Base-by-base conservation (phyloP, 768 basidiomycete species). In the Leccinum imitatum region DNA sequence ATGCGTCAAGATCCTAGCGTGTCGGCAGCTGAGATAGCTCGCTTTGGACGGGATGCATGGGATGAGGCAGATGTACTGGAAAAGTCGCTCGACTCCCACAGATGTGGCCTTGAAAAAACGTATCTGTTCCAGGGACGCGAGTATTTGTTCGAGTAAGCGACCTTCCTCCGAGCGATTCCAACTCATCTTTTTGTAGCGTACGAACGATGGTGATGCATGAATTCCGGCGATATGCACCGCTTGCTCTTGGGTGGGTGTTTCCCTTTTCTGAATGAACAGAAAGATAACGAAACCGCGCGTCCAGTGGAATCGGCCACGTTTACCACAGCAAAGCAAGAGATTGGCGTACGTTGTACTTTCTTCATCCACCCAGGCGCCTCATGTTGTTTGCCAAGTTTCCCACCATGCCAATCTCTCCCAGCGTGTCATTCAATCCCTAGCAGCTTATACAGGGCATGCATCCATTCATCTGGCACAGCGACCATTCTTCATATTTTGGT, bases 401-500 rank as follows among this genome's bases (percentile, higher is more conserved):
- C 86, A 87, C 69, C 87, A 90, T 69, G 78, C 80, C 25, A 75
- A 72, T 30, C 80, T 90, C 17, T 84, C 84, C 27, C 79, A 83
- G 57, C 82, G 84, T 33, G 79, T 86, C 30, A 84, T 87, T 77
- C 72, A 75, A 31, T 86, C 84, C 9, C 74, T 90, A 48, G 79
- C 82, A 56, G 79, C 80, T 3, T 79, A 89, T 62, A 89, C 88
- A 9, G 87, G 86, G 3, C 69, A 75, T 51, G 67, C 69, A 21
- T 65, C 73, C 44, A 80, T 83, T 60, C 69, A 78, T 33, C 71
- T 90, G 23, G 75, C 83, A 3, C 76, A 81, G 15, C 75, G 87
- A 58, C 89, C 89, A 10, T 87, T 87, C 68, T 87, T 84, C 68
- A 77, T 84, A 23, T 87, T 87, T 69, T 90, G 87, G 87, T 89